phyloP scores from a whole-genome alignment of 257 asterid species.

The Eustoma russellianum region DNA sequence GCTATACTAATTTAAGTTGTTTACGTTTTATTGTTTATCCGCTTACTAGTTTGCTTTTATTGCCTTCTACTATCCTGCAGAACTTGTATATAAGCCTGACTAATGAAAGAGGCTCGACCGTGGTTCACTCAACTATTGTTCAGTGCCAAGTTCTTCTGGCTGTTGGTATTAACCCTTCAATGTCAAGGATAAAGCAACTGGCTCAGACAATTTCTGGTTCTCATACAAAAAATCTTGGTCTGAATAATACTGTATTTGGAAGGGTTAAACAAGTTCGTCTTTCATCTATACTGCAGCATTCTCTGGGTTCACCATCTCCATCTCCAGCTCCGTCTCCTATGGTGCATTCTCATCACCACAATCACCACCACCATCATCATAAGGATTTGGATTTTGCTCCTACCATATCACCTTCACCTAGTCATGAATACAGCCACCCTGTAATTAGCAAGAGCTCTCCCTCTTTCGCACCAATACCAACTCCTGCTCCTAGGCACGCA shows the following conservation, averaged over 20 bases:
- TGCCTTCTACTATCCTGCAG: conserved; percentile 36
- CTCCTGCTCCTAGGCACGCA: conserved; percentile 32
- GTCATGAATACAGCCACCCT: conserved; percentile 23
- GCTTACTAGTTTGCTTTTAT: neutral
- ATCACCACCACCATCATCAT: conserved; percentile 42
- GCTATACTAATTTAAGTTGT: too few relatives aligned
- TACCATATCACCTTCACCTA: conserved; percentile 56
- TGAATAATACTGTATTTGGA: conserved; percentile 87
- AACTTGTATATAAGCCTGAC: conserved; percentile 69
- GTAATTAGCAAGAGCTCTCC: conserved; percentile 26
- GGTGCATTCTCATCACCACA: conserved; percentile 30
- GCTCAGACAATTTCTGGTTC: conserved; percentile 74
- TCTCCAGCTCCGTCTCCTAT: conserved; percentile 50
- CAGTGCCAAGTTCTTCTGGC: conserved; percentile 65
- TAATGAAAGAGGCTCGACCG: conserved; percentile 75
- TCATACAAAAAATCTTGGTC: conserved; percentile 74
- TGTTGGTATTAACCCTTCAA: conserved; percentile 63
- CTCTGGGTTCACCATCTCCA: conserved; percentile 40
- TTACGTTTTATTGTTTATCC: neutral
- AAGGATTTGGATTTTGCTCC: conserved; percentile 39
- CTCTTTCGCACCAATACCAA: conserved; percentile 28
- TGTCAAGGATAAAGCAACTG: conserved; percentile 78
- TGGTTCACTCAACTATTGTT: conserved; percentile 57
- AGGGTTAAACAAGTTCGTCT: conserved; percentile 90
- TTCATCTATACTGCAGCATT: conserved; percentile 61